Base-by-base conservation (phyloP, 2,329 filamentous ascomycete genomes). In the Talaromyces atroroseus region DNA sequence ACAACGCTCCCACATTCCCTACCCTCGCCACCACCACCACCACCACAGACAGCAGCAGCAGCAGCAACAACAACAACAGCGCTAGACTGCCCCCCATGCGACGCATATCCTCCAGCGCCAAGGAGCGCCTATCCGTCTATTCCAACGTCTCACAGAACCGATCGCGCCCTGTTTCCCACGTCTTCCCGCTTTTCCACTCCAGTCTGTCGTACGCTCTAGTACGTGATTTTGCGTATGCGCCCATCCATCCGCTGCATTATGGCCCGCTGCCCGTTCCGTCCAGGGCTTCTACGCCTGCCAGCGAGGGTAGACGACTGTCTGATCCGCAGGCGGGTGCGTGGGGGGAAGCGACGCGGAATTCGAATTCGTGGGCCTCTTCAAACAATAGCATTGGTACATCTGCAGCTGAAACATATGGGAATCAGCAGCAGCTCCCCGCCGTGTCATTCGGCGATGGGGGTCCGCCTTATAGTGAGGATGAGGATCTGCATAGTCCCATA, bases 401-500 rank as follows among this genome's bases (percentile, higher is more conserved):
- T 68, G 67, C 66, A 45, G 67, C 56, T 62, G 79, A 66, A 73
- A 74, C 80, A 34, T 80, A 82, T 60, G 81, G 79, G n/a, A n/a
- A n/a, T n/a, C n/a, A n/a, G 54, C 83, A 89, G 63, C 88, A 92
- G 66, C 79, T 95, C 16, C 87, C 90, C 10, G 88, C 89, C 20
- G 91, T 94, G 68, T 84, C 90, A 49, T 92, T 94, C 65, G 89
- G 84, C 3, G 90, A 94, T 68, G 92, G 92, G 0, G 55, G 55
- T 20, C 92, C 92, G 21, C 92, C 92, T 2, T 97, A 91, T 76
- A 95, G 90, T 71, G 92, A 96, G 74, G 92, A 97, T 66, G 91
- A 97, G 65, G 94, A 97, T 71, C 80, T 96, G 45, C 90, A 94
- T 67, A 95, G 91, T 68, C 92, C 92, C 0, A 82, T 87, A 16